Conservation (phyloP, 192 early-diverging fungal genomes). For the Podila clonocystis region DNA sequence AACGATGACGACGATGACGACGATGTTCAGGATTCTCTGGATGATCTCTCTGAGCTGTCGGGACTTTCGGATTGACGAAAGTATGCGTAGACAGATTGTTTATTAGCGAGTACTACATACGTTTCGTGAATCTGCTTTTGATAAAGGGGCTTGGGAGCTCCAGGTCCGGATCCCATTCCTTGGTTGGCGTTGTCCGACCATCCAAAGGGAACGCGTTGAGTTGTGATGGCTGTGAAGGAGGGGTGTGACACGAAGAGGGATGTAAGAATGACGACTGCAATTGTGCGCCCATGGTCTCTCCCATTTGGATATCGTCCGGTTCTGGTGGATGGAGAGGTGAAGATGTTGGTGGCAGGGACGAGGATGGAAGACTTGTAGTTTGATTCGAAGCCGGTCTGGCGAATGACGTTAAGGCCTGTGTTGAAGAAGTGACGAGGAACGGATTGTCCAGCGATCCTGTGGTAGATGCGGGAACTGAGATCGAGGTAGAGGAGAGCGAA, state of each 20-base stretch:
- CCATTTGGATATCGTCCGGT: neutral
- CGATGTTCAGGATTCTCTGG: slow-evolving; percentile 33
- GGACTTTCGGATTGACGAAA: slow-evolving; percentile 36
- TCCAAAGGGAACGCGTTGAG: neutral
- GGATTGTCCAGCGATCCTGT: slow-evolving; percentile 3
- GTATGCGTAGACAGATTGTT: neutral
- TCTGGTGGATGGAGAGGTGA: neutral
- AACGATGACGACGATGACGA: slow-evolving; percentile 32
- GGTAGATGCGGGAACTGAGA: neutral
- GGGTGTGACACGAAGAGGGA: neutral
- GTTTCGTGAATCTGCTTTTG: slow-evolving; percentile 1
- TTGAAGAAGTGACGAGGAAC: slow-evolving; percentile 9
- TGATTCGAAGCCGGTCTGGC: neutral
- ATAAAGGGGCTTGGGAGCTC: neutral
- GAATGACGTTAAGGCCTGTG: neutral
- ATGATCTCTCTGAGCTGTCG: slow-evolving; percentile 45
- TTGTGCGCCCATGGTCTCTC: neutral
- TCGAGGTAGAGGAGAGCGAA: slow-evolving; percentile 2
- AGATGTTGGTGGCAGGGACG: no score
- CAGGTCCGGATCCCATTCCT: slow-evolving; percentile 3
- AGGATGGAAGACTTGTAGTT: neutral
- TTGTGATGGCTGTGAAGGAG: no score
- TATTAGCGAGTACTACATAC: neutral
- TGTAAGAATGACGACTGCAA: neutral
- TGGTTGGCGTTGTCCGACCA: neutral